These are phyloP conservation scores for Rhizophora mangle DNA, from an alignment of 345 rosid genomes.

Conservation along the genomic window DNA sequence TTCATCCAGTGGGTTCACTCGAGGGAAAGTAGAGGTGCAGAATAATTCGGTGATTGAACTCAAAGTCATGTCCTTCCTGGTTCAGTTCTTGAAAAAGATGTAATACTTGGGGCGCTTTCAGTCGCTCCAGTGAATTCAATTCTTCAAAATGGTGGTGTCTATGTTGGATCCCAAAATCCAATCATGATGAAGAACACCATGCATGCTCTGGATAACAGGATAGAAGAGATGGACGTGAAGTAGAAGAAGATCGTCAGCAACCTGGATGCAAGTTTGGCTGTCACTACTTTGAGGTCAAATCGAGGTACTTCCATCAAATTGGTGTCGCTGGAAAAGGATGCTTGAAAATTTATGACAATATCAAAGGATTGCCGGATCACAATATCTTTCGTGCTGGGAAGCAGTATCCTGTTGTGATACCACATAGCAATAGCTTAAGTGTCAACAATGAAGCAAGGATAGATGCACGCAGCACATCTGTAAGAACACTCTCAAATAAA, in stretches of 20 bases:
- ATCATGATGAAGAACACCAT: constrained; percentile 58
- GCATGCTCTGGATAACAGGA: constrained; percentile 61
- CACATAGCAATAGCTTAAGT: constrained; percentile 71
- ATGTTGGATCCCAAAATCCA: constrained; percentile 55
- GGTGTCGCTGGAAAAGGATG: constrained; percentile 55
- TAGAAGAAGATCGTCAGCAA: constrained; percentile 68
- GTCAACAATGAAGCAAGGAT: constrained; percentile 70
- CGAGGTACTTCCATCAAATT: constrained; percentile 65
- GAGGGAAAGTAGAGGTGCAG: constrained; percentile 39
- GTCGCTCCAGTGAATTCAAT: constrained; percentile 52
- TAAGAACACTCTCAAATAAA: constrained; percentile 46
- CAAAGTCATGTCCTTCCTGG: constrained; percentile 62
- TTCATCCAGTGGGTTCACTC: constrained; percentile 35
- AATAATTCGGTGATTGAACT: constrained; percentile 57
- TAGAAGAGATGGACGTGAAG: constrained; percentile 66
- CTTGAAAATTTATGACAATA: constrained; percentile 42
- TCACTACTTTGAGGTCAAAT: constrained; percentile 57
- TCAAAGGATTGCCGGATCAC: constrained; percentile 51
- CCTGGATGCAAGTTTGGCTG: constrained; percentile 52
- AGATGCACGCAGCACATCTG: constrained; percentile 62
- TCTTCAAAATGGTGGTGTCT: constrained; percentile 54
- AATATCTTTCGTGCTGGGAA: constrained; percentile 48
- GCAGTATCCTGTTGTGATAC: constrained; percentile 40
- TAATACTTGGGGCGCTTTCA: constrained; percentile 64
- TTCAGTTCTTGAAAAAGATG: constrained; percentile 42